Evolutionary conservation across 202 grass and related monocot species (phyloP).

Genomic region (Schoenoplectus tabernaemontani): DNA sequence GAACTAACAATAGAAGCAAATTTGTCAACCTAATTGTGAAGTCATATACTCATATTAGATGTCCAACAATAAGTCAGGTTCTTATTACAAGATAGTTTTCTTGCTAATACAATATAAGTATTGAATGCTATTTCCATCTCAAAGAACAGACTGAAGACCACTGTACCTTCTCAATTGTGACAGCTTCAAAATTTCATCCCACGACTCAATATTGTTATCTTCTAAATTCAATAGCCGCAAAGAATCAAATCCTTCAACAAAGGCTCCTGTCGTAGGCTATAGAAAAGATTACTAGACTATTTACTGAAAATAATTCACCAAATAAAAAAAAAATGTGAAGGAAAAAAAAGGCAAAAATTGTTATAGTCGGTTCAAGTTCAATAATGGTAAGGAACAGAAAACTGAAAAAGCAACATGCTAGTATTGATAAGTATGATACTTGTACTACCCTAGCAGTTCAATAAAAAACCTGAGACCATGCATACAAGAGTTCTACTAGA

Average conservation of each 20-base stretch:
- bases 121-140: not conserved
- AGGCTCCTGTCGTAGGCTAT: slow-evolving; percentile 39
- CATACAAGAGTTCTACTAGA: not conserved
- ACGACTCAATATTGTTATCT: slow-evolving; percentile 66
- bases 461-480: not conserved
- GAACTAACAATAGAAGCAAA: not conserved
- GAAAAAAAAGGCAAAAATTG: not conserved
- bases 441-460: no score
- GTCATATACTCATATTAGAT: not conserved
- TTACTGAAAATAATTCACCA: slow-evolving; percentile 17
- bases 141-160: not conserved
- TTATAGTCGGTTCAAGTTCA: not conserved
- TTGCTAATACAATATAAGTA: not conserved
- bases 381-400: not conserved
- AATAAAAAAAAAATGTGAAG: not conserved
- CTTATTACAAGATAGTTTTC: not conserved
- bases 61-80: not conserved
- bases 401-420: not conserved
- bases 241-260: slow-evolving; percentile 53
- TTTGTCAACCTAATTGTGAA: not conserved
- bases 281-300: slow-evolving; percentile 18
- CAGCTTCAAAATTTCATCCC: slow-evolving; percentile 85
- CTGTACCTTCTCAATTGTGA: slow-evolving; percentile 71
- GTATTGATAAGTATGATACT: not conserved
- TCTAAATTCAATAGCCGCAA: slow-evolving; percentile 86